These are phyloP conservation scores for Medicago ruthenica DNA, from an alignment of 306 rosid species.

Conservation along the genomic window DNA sequence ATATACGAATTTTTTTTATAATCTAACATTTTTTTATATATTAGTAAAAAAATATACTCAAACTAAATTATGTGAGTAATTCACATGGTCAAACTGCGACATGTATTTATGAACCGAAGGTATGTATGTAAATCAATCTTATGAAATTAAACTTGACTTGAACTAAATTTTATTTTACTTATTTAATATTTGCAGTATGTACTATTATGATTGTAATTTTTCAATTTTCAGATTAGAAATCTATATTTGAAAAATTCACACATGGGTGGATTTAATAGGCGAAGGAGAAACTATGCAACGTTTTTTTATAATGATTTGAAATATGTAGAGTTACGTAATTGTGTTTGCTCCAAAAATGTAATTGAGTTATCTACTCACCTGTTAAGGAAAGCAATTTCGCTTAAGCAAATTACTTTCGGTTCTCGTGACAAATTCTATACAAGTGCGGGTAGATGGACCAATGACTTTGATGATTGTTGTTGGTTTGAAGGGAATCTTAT, in stretches of 20 bases:
- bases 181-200: too few relatives aligned
- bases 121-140: too few relatives aligned
- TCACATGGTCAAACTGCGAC: too few relatives aligned
- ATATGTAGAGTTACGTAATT: background rate
- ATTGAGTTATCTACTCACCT: background rate
- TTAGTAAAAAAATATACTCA: too few relatives aligned
- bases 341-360: background rate
- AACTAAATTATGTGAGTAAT: too few relatives aligned
- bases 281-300: background rate
- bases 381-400: background rate
- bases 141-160: too few relatives aligned
- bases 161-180: too few relatives aligned
- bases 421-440: background rate
- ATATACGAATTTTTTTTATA: too few relatives aligned
- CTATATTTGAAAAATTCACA: background rate
- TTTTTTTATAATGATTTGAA: background rate
- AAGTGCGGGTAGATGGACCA: background rate
- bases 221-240: background rate
- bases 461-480: background rate
- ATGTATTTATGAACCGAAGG: too few relatives aligned
- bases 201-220: background rate
- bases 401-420: background rate
- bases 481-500: background rate
- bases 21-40: too few relatives aligned
- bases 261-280: background rate